Evolutionary conservation across 164 flowering plant genomes (phyloP).

Genomic region (Amborella trichopoda): DNA sequence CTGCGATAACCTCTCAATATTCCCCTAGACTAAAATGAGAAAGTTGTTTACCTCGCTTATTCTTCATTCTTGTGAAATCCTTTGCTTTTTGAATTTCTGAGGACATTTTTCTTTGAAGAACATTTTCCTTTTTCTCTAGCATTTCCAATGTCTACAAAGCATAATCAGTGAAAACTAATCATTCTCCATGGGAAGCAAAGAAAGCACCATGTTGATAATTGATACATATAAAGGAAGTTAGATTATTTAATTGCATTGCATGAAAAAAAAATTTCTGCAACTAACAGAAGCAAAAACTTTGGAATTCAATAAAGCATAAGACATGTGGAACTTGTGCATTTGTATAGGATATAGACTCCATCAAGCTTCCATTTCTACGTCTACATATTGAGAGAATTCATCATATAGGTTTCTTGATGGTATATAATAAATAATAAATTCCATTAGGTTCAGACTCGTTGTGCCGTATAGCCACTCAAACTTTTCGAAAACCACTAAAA

Average conservation of each 20-base stretch:
- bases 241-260: background rate
- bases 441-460: too few relatives aligned
- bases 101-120: slow-evolving; percentile 13
- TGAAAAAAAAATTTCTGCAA: background rate
- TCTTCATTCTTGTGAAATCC: slow-evolving; percentile 12
- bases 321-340: too few relatives aligned
- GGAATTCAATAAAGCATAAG: background rate
- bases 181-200: background rate
- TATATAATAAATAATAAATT: too few relatives aligned
- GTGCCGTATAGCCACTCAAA: too few relatives aligned
- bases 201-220: background rate
- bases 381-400: too few relatives aligned
- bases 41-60: slow-evolving; percentile 7
- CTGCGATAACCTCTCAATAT: background rate
- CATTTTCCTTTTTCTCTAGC: slow-evolving; percentile 10
- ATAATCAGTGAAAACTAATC: too few relatives aligned
- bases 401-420: too few relatives aligned
- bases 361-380: too few relatives aligned
- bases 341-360: too few relatives aligned
- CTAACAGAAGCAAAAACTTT: background rate
- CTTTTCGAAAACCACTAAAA: too few relatives aligned
- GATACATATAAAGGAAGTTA: background rate
- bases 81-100: slow-evolving; percentile 10
- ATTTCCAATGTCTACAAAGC: slow-evolving; percentile 8
- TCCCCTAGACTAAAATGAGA: background rate